Evolutionary conservation across 2,329 filamentous ascomycete genomes (phyloP).

Genomic region (Monilinia vaccinii-corymbosi): DNA sequence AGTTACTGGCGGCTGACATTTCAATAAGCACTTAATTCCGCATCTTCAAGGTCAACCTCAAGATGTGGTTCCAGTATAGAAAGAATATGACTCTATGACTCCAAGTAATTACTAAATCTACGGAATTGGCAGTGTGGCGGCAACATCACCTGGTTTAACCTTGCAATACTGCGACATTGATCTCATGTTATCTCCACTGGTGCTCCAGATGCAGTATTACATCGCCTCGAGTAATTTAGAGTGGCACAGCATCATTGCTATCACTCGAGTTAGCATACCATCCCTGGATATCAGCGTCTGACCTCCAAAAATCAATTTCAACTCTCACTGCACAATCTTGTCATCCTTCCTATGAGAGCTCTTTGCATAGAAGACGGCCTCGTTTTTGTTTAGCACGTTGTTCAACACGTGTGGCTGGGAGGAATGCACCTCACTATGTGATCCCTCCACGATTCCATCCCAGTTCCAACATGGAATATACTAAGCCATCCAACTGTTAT

Average conservation of each 20-base stretch:
- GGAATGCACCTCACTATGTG: not conserved
- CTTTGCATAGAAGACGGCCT: conserved; percentile 1
- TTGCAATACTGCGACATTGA: conserved; percentile 1
- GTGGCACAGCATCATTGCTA: conserved; percentile 3
- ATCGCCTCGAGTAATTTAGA: conserved; percentile 3
- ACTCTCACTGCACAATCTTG: not conserved
- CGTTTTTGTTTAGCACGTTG: not conserved
- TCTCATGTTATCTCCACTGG: conserved; percentile 5
- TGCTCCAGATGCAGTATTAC: not conserved
- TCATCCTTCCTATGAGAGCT: not conserved
- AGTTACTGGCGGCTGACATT: not conserved
- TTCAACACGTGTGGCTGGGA: not conserved
- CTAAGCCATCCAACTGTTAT: not conserved
- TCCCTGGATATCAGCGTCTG: conserved; percentile 3
- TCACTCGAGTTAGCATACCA: not conserved
- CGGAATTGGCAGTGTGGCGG: not conserved
- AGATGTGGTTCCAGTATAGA: not conserved
- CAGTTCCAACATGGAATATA: conserved; percentile 7
- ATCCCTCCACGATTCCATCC: not conserved
- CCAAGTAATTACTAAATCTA: not conserved
- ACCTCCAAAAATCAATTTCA: not conserved
- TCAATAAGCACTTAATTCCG: not conserved
- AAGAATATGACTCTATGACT: not conserved
- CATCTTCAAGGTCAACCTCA: not conserved
- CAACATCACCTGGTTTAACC: not conserved